phyloP scores from a whole-genome alignment of 2,329 filamentous ascomycete species.

The Erysiphe neolycopersici region DNA sequence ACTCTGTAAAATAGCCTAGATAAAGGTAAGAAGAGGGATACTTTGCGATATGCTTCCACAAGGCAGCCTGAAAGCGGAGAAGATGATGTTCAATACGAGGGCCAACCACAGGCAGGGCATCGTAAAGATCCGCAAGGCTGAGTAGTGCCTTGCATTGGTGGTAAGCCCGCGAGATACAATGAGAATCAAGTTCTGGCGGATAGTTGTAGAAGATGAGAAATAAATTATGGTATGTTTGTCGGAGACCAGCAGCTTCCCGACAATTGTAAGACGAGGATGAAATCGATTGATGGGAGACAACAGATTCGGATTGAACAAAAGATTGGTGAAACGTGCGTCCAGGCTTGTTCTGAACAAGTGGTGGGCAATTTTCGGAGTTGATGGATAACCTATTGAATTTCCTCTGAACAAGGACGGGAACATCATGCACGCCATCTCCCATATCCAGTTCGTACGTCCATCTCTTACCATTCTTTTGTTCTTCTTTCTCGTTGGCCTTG shows the following conservation, averaged over 20 bases:
- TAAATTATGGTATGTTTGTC: constrained; percentile 85
- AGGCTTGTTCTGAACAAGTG: constrained; percentile 33
- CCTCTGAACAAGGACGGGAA: constrained; percentile 72
- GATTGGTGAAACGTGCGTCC: constrained; percentile 28
- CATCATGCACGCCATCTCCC: constrained; percentile 42
- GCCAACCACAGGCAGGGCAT: constrained; percentile 65
- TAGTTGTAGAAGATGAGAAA: constrained; percentile 95
- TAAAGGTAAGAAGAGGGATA: constrained; percentile 84
- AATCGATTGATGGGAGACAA: constrained; percentile 32
- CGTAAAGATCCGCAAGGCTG: constrained; percentile 78
- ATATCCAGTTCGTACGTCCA: constrained; percentile 81
- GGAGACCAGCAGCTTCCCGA: constrained; percentile 41
- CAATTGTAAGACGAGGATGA: constrained; percentile 20
- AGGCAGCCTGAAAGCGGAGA: constrained; percentile 63
- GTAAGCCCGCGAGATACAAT: constrained; percentile 82
- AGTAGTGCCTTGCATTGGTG: constrained; percentile 82
- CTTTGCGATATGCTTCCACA: constrained; percentile 93
- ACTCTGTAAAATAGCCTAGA: constrained; percentile 62
- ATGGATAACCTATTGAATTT: constrained; percentile 18
- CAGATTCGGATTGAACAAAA: constrained; percentile 75
- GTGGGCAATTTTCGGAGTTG: constrained; percentile 13
- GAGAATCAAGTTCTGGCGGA: constrained; percentile 49
- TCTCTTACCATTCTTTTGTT: constrained; percentile 26
- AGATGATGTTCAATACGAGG: constrained; percentile 83
- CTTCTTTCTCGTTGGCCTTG: constrained; percentile 19